Conservation (phyloP, 75 land plant genomes). For the Cryptomeria japonica region DNA sequence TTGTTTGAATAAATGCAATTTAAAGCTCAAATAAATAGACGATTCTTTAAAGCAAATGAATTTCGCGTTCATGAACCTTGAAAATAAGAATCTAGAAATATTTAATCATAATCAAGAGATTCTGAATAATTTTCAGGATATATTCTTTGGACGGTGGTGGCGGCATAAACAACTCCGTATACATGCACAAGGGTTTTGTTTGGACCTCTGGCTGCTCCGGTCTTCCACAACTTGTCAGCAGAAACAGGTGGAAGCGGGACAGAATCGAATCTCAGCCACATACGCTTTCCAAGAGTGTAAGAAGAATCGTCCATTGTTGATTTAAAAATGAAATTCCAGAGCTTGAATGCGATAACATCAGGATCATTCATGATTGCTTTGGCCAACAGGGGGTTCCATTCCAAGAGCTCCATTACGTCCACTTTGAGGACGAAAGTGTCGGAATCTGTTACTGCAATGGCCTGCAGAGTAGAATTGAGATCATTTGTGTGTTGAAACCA, state of each 20-base stretch:
- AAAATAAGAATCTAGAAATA: background rate
- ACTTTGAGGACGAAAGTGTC: slow-evolving; percentile 3
- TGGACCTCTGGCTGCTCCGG: background rate
- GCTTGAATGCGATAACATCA: slow-evolving; percentile 16
- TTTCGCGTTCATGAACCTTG: background rate
- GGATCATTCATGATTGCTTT: slow-evolving; percentile 11
- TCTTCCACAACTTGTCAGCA: background rate
- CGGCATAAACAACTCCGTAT: slow-evolving; percentile 20
- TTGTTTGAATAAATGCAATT: too few relatives aligned
- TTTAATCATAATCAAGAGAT: background rate
- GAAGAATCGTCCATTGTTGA: background rate
- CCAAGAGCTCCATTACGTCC: slow-evolving; percentile 21
- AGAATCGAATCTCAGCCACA: slow-evolving; percentile 13
- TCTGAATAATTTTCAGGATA: slow-evolving; percentile 10
- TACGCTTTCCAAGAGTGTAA: slow-evolving; percentile 8
- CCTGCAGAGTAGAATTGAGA: background rate
- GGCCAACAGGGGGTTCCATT: slow-evolving; percentile 12
- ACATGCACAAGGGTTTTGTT: slow-evolving; percentile 11
- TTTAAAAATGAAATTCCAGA: slow-evolving; percentile 10
- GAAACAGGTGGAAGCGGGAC: slow-evolving; percentile 13
- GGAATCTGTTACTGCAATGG: background rate
- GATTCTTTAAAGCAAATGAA: background rate
- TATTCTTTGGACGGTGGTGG: background rate
- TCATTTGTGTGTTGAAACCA: background rate
- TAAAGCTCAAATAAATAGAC: background rate